Percentiles rank a stretch among this genome's conserved stretches.
These are phyloP conservation scores for Pascua sp. DNA, from an alignment of 1,284 basidiomycete species.

Conservation along the genomic window DNA sequence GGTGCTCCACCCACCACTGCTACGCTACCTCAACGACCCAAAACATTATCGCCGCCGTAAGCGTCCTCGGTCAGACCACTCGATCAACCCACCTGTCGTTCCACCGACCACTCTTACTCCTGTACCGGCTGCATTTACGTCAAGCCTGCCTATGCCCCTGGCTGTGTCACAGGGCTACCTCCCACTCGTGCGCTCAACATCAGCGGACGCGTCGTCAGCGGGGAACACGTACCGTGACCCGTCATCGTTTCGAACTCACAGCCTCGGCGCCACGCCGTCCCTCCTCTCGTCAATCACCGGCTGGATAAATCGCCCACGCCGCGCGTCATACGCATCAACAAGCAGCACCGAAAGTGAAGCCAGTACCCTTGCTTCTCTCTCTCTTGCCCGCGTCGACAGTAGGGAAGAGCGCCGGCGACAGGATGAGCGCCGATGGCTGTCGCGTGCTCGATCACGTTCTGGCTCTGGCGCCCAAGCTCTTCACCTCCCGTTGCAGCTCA, in stretches of 20 bases:
- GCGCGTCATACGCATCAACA: neutral
- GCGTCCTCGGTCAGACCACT: too few species aligned
- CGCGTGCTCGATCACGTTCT: neutral
- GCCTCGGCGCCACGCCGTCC: neutral
- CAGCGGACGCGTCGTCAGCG: neutral
- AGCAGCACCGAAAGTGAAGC: neutral
- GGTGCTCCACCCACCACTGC: constrained; percentile 41
- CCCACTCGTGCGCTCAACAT: constrained; percentile 24
- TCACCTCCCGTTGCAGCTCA: neutral
- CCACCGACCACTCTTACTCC: too few species aligned
- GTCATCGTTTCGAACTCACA: neutral
- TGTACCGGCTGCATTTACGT: too few species aligned
- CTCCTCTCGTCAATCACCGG: neutral
- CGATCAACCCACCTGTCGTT: too few species aligned
- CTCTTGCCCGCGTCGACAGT: neutral
- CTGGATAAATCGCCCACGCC: neutral
- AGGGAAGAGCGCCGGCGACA: neutral
- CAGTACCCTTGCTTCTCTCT: too few species aligned
- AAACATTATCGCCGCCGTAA: too few species aligned
- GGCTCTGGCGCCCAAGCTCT: neutral
- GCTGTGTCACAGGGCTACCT: constrained; percentile 15
- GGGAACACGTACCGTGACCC: too few species aligned
- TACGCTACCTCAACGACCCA: constrained; percentile 15
- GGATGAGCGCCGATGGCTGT: neutral
- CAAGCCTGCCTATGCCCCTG: too few species aligned